Base-by-base conservation (phyloP, 2,329 filamentous ascomycete genomes). In the Colletotrichum cereale region DNA sequence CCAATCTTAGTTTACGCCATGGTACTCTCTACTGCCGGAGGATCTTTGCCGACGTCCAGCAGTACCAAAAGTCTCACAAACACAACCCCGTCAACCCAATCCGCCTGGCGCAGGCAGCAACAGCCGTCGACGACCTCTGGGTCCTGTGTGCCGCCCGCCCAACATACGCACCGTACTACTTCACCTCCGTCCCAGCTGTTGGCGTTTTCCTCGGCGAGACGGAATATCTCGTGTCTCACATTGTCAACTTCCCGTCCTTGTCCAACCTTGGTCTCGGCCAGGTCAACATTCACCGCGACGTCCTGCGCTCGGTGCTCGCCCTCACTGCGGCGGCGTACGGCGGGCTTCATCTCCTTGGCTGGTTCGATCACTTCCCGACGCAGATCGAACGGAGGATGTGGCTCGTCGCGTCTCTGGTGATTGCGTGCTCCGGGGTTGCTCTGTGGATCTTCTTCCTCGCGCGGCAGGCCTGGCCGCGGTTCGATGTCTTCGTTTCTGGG, bases 361-460 rank as follows among this genome's bases (percentile, higher is more conserved):
- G 77, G 77, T 75, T 77, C 31, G 74, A 77, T 29, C 71, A 77
- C 58, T 79, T 78, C 58, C 75, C 77, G 0, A 74, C 73, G 16
- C 34, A 40, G 5, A 34, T 66, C 3, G 78, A 79, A 52, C 44
- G 47, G 55, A 76, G 71, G 65, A 48, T 78, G 21, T 78, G 77
- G 75, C 64, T 76, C 6, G 69, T 63, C 3, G 63, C 76, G 16
- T 47, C 73, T 0, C 75, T 76, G 60, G 75, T 76, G 11, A 67
- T 67, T 14, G 62, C 70, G 2, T 73, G 64, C 56, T 72, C 69
- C 10, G 69, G 72, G 2, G 50, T 52, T 4, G 31, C 48, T 16
- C 21, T 72, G 21, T 71, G 68, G 68, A 16, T 62, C 12, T 58
- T 67, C 48, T 75, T 75, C 56, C 69, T 74, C n/a, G 53, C 73